Base-by-base conservation (phyloP, 2,329 filamentous ascomycete genomes). In the Biscogniauxia marginata region DNA sequence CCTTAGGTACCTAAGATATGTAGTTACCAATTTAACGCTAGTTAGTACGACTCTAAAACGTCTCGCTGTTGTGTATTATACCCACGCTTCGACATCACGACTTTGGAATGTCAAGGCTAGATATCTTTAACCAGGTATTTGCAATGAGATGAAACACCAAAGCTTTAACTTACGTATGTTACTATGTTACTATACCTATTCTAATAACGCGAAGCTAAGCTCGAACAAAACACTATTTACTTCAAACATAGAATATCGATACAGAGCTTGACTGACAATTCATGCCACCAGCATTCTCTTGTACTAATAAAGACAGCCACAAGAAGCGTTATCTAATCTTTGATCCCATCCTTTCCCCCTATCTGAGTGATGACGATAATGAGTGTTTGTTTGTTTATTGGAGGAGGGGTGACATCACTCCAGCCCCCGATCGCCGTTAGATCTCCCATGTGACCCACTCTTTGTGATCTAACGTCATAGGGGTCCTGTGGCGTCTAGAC, bases 401-500 rank as follows among this genome's bases (percentile, higher is more conserved):
- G 7, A n/a, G 24, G 22, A 18, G n/a, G n/a, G 23, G 46, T 49
- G 46, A 49, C 46, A 49, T 49, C 46, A 49, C 46, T 18, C 46
- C 7, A 49, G 46, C 19, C 23, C 23, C 4, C 7, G 18, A 20
- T 46, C 18, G 43, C 44, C 44, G 16, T 18, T 46, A 46, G 44
- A 20, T 46, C 18, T 46, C 44, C n/a, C 30, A 39, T 39, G 30
- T 24, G 22, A 18, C 23, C 46, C 23, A 20, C 46, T 25, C 19
- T 49, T 25, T 49, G 9, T 3, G 20, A 20, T 46, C 24, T 9
- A 19, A 50, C 48, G 47, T 54, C 53, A 54, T 50, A 54, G 34
- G 52, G 52, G 52, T 49, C 52, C 52, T 50, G 53, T 34, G 22
- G 43, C 34, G 34, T 50, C 21, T 18, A 20, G n/a, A 23, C 48